These are phyloP conservation scores for Lodderomyces oxycetoniae DNA, from an alignment of 1,139 yeast genomes.

Conservation along the genomic window DNA sequence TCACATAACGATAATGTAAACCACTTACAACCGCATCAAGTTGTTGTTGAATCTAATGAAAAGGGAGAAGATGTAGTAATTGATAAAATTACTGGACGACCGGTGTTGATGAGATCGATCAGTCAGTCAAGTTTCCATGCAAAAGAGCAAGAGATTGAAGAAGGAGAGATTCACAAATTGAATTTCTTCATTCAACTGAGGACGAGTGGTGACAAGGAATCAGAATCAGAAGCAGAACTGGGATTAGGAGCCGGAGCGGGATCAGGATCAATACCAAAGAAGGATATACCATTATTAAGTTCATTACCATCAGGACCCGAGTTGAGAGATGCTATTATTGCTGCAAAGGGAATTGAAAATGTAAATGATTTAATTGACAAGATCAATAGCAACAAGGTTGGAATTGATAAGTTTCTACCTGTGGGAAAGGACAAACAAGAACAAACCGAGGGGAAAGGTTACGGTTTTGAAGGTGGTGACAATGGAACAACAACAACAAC, in stretches of 20 bases:
- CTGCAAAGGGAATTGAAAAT: slow-evolving; percentile 72
- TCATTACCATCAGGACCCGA: slow-evolving; percentile 71
- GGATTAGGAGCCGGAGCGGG: background rate
- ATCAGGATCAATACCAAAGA: background rate
- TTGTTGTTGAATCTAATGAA: slow-evolving; percentile 56
- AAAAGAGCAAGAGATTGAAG: slow-evolving; percentile 79
- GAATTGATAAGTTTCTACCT: slow-evolving; percentile 45
- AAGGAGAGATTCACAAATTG: slow-evolving; percentile 85
- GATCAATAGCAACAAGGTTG: slow-evolving; percentile 50
- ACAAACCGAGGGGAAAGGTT: background rate
- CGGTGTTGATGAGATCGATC: slow-evolving; percentile 57
- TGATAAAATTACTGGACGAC: slow-evolving; percentile 67
- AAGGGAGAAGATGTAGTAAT: slow-evolving; percentile 54
- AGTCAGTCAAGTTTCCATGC: slow-evolving; percentile 67
- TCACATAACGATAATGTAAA: slow-evolving; percentile 16
- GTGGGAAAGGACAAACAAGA: background rate
- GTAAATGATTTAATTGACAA: slow-evolving; percentile 66
- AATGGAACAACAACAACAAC: background rate
- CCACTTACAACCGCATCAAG: slow-evolving; percentile 58
- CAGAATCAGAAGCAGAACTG: slow-evolving; percentile 1
- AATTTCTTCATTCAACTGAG: slow-evolving; percentile 70
- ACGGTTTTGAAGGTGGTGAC: slow-evolving; percentile 1
- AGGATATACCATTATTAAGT: slow-evolving; percentile 31
- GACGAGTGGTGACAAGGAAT: too few species aligned
- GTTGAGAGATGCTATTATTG: slow-evolving; percentile 68